Base-by-base conservation (phyloP, 345 rosid genomes). In the Eucalyptus melliodora region DNA sequence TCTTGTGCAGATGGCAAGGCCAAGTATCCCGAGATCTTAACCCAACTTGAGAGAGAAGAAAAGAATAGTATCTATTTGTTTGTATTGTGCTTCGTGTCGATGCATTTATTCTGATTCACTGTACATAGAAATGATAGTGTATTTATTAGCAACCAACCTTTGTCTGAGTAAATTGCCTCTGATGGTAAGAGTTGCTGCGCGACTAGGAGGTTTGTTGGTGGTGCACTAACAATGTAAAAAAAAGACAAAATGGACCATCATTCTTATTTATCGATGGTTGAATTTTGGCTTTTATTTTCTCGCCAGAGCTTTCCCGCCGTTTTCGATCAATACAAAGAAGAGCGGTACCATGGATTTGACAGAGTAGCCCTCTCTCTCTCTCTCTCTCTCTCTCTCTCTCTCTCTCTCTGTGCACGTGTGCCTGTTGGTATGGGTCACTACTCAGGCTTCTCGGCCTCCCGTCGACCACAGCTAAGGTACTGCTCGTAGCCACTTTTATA, bases 1-100 rank as follows among this genome's bases (percentile, higher is more conserved):
- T 83, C 37, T 21, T 23, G 47, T 87, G 96, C 95, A 97, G 99
- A 93, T 97, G 99, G 99, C 96, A 96, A 90, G 93, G 97, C 87
- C 99, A 95, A 91, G 94, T 89, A 87, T 95, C 94, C 12, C 93
- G 94, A 87, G 97, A 96, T 94, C 95, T 91, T 86, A 95, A 92
- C 89, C 93, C 93, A 88, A 86, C 93, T 82, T 93, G 92, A 96
- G 92, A 87, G 44, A 69, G 89, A 72, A 88, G 89, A 89, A 91
- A 50, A 86, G 40, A 55, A 50, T 88, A 86, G 88, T 86, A 80
- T 88, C 87, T 65, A 69, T 89, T 89, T 89, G 81, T 93, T 93
- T 90, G 88, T 89, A 88, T 91, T 87, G 94, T 91, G 90, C 90
- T 90, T 47, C 53, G 27, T 62, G 56, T 92, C 90, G 50, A 90